Evolutionary conservation across 2,329 filamentous ascomycete species (phyloP), one percentile per base, ranked within the genome.

Genomic region (Nemania bipapillata): DNA sequence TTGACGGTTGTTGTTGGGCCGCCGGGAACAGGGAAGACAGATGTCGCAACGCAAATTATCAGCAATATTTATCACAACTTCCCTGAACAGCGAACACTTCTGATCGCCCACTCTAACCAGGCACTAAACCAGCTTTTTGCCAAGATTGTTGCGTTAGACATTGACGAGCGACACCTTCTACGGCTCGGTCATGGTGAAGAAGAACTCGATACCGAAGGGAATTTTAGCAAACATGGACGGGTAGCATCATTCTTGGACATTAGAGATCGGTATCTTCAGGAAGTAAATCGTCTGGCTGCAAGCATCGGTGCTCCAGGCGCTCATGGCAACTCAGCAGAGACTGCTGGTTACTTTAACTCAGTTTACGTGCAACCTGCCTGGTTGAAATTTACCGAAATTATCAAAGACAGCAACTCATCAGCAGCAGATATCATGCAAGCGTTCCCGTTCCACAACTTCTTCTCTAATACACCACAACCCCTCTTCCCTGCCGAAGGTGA

Each of bases 31-130:
- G 96, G 96, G 70, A 99, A 99, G 84, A 99, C 96, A n/a, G 96
- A 99, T 80, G 96, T 99, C 61, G 94, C 94, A 55, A 97, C 95
- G 4, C 96, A 99, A 80, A 96, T 98, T 78, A 99, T 99, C 82
- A 97, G 93, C 83, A 97, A 98, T 79, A 92, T 99, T 74, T 99
- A 99, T 78, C 95, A 98, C 83, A 97, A 98, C 81, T 99, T 97
- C 78, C 94, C 96, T 7, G 86, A 91, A 71, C 94, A 99, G 80
- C 91, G 93, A 74, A 99, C 96, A 0, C 83, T 99, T 20, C 88
- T 99, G 47, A 89, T 99, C 71, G 96, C 96, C 4, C 96, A 99
- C 80, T 98, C 95, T 81, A 99, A 99, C 77, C 96, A 99, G 80
- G 96, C 96, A 1, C 84, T 99, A 9, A 99, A 99, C 77, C 96